These are phyloP conservation scores for Excoecaria cochinchinensis DNA, from an alignment of 345 rosid species.

Conservation along the genomic window DNA sequence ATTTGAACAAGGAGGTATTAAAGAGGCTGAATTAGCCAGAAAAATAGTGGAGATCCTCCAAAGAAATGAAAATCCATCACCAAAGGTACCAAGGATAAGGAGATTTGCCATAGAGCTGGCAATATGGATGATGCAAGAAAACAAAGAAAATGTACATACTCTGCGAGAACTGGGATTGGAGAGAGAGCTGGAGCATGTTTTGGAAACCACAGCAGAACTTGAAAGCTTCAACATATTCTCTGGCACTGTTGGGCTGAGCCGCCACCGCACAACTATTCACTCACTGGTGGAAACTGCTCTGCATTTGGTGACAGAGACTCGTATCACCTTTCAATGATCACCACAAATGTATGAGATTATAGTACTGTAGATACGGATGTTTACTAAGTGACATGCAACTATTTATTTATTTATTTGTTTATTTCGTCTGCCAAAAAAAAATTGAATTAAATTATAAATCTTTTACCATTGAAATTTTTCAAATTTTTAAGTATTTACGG, in stretches of 20 bases:
- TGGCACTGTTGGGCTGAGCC: conserved; percentile 64
- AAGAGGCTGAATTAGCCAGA: conserved; percentile 46
- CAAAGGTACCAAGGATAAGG: conserved; percentile 78
- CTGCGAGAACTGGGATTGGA: conserved; percentile 52
- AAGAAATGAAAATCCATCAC: conserved; percentile 54
- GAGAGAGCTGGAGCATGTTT: conserved; percentile 50
- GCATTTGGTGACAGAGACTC: conserved; percentile 5
- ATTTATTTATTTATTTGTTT: background rate
- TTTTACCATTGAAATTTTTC: background rate
- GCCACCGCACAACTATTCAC: conserved; percentile 62
- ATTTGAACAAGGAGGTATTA: conserved; percentile 47
- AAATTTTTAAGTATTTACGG: no score
- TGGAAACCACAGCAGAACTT: conserved; percentile 72
- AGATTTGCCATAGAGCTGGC: conserved; percentile 76
- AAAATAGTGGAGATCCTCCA: conserved; percentile 49
- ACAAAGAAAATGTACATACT: conserved; percentile 25
- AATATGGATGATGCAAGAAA: conserved; percentile 75
- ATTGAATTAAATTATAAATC: background rate
- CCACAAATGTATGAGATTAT: background rate
- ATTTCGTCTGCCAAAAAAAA: background rate
- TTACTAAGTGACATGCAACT: background rate
- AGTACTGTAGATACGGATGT: background rate
- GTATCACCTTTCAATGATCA: background rate
- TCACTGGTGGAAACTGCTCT: conserved; percentile 48
- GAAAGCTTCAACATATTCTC: conserved; percentile 84